phyloP scores from a whole-genome alignment of 352 stramenopile species.

The Pythium insidiosum region DNA sequence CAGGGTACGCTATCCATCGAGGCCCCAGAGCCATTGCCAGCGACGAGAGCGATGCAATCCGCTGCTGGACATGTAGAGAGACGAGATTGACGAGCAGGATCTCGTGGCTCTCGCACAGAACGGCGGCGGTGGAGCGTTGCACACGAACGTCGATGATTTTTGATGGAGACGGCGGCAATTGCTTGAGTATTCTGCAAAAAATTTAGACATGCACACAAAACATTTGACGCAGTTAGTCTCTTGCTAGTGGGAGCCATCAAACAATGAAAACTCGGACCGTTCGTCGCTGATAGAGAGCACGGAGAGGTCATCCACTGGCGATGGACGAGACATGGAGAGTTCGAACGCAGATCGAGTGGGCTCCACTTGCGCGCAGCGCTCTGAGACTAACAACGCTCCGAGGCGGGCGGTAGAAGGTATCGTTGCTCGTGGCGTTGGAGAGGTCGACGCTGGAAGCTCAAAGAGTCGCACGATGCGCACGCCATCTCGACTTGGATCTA shows the following conservation, averaged over 20 bases:
- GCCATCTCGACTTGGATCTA: slow-evolving; percentile 34
- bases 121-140: slow-evolving; percentile 35
- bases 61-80: slow-evolving; percentile 34
- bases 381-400: slow-evolving; percentile 43
- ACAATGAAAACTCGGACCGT: slow-evolving; percentile 11
- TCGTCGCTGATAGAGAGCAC: slow-evolving; percentile 47
- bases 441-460: slow-evolving; percentile 8
- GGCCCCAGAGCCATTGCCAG: slow-evolving; percentile 55
- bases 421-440: neutral
- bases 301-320: slow-evolving; percentile 30
- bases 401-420: slow-evolving; percentile 2
- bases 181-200: slow-evolving; percentile 31
- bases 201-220: neutral
- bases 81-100: slow-evolving; percentile 55
- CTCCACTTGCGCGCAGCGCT: slow-evolving; percentile 29
- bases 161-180: slow-evolving; percentile 45
- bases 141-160: slow-evolving; percentile 65
- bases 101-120: slow-evolving; percentile 63
- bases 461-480: slow-evolving; percentile 63
- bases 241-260: too few relatives aligned
- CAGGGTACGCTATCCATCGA: slow-evolving; percentile 66
- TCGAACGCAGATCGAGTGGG: slow-evolving; percentile 19
- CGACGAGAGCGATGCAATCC: slow-evolving; percentile 37
- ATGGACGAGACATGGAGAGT: slow-evolving; percentile 2
- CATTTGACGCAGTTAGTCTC: neutral